phyloP scores from a whole-genome alignment of 1,139 yeast genomes.

The Debaryomyces fabryi region DNA sequence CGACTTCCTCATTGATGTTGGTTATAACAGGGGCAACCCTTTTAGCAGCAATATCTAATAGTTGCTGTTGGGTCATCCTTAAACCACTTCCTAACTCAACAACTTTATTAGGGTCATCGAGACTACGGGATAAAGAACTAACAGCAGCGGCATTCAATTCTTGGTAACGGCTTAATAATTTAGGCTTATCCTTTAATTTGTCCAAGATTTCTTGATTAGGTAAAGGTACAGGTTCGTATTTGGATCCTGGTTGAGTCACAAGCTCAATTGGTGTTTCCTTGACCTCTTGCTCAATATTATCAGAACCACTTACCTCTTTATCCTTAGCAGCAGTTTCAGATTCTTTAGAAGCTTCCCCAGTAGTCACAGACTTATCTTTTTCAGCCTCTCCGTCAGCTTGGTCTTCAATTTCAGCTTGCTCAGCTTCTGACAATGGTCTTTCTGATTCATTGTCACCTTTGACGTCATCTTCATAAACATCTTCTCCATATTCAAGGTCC shows the following conservation, averaged over 20 bases:
- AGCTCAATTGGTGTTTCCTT: conserved; percentile 38
- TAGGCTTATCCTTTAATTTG: conserved; percentile 50
- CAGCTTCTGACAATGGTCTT: conserved; percentile 14
- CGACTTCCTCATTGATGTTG: conserved; percentile 53
- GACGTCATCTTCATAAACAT: conserved; percentile 11
- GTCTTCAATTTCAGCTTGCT: conserved; percentile 11
- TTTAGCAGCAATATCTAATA: conserved; percentile 57
- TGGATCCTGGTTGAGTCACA: conserved; percentile 34
- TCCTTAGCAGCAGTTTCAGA: conserved; percentile 9
- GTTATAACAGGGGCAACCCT: conserved; percentile 60
- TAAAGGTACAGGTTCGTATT: conserved; percentile 35
- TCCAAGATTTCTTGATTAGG: conserved; percentile 47
- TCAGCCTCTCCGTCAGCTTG: conserved; percentile 16
- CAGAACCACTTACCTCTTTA: conserved; percentile 14
- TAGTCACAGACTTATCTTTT: conserved; percentile 11
- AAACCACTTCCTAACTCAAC: conserved; percentile 59
- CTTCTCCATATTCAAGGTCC: conserved; percentile 11
- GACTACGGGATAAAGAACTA: conserved; percentile 45
- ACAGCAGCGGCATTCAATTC: conserved; percentile 54
- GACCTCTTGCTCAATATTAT: conserved; percentile 26
- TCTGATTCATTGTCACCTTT: conserved; percentile 14
- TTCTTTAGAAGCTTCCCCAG: conserved; percentile 10
- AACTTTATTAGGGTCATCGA: conserved; percentile 54
- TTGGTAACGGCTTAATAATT: conserved; percentile 48
- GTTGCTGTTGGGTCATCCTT: conserved; percentile 56